phyloP scores from a whole-genome alignment of 2,329 filamentous ascomycete species.

The Cladophialophora yegresii region DNA sequence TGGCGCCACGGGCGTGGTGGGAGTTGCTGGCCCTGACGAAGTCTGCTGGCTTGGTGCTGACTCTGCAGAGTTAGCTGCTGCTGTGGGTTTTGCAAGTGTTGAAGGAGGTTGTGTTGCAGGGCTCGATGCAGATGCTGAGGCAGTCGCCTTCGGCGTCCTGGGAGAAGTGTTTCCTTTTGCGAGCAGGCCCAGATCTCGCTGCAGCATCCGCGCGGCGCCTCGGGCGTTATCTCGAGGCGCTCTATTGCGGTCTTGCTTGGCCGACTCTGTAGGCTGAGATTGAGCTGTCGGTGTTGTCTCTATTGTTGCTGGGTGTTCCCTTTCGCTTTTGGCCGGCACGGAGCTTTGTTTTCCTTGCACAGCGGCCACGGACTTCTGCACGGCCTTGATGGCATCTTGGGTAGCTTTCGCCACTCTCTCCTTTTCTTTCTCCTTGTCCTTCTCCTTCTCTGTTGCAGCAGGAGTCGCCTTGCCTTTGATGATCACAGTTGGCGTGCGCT shows the following conservation, averaged over 20 bases:
- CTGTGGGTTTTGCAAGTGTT: constrained; percentile 34
- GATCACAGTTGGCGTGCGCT: constrained; percentile 43
- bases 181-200: constrained; percentile 61
- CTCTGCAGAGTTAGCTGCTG: constrained; percentile 37
- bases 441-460: constrained; percentile 6
- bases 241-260: constrained; percentile 57
- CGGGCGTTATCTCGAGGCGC: constrained; percentile 55
- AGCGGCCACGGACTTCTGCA: constrained; percentile 52
- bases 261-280: constrained; percentile 36
- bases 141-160: constrained; percentile 19
- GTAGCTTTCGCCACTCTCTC: constrained; percentile 56
- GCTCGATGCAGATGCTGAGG: constrained; percentile 26
- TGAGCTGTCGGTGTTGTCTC: constrained; percentile 40
- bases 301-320: constrained; percentile 38
- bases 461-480: constrained; percentile 37
- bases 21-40: constrained; percentile 39
- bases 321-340: neutral
- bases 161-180: constrained; percentile 32
- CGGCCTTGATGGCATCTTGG: constrained; percentile 63
- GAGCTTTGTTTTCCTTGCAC: constrained; percentile 39
- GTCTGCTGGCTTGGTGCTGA: constrained; percentile 39
- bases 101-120: constrained; percentile 37
- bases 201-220: constrained; percentile 60
- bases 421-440: constrained; percentile 20
- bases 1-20: constrained; percentile 25